Evolutionary conservation across 192 early-diverging fungal genomes (phyloP).

Genomic region (Dissophora ornata): DNA sequence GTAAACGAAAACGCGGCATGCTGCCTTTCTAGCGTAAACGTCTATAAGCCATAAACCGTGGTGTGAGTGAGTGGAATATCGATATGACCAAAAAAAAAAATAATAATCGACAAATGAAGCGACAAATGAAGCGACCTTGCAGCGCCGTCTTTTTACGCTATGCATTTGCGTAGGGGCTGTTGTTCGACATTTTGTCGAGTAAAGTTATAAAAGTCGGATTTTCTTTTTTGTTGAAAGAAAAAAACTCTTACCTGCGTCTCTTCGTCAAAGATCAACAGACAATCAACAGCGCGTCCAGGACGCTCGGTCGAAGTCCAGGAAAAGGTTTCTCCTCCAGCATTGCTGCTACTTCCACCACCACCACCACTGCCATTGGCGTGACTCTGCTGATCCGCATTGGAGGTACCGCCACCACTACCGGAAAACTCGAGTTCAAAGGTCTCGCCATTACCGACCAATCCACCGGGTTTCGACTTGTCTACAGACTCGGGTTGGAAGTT

Average conservation of each 20-base stretch:
- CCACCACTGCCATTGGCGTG: background rate
- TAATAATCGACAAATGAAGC: background rate
- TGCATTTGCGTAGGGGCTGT: too few species aligned
- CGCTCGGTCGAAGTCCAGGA: constrained; percentile 33
- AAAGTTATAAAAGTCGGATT: too few species aligned
- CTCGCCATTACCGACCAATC: constrained; percentile 44
- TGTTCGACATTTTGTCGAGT: too few species aligned
- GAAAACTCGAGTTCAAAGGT: constrained; percentile 47
- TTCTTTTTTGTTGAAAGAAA: constrained; percentile 1
- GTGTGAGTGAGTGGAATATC: too few species aligned
- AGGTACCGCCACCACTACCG: constrained; percentile 28
- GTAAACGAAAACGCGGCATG: constrained; percentile 41
- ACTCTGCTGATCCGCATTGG: too few species aligned
- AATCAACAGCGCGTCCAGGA: constrained; percentile 26
- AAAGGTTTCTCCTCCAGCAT: constrained; percentile 24
- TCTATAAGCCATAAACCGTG: constrained; percentile 1
- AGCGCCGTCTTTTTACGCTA: too few species aligned
- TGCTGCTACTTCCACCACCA: background rate
- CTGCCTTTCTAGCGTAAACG: constrained; percentile 42
- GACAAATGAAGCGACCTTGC: too few species aligned
- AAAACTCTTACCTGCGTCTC: constrained; percentile 34
- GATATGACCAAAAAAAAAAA: background rate
- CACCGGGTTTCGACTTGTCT: constrained; percentile 45
- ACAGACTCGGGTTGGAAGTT: constrained; percentile 53
- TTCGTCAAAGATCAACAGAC: constrained; percentile 49